Percentiles rank a stretch among this genome's conserved stretches.
Evolutionary conservation across 768 basidiomycete species (phyloP).

Genomic region (Boletus edulis): DNA sequence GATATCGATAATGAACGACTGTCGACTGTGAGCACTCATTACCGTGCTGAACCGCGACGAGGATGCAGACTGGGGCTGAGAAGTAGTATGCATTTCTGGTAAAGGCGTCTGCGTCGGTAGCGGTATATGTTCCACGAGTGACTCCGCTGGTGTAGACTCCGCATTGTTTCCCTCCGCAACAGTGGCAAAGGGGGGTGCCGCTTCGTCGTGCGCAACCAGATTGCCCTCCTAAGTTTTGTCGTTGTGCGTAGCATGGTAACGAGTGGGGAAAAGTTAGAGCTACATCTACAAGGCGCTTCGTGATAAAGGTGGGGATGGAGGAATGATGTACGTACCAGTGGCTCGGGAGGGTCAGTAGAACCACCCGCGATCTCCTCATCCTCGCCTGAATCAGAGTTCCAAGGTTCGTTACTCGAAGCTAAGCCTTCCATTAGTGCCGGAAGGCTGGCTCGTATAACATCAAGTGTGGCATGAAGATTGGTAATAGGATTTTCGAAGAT

Average conservation of each 20-base stretch:
- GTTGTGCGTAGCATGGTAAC: constrained; percentile 10
- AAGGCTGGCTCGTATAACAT: constrained; percentile 33
- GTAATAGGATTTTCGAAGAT: constrained; percentile 47
- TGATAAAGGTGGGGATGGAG: constrained; percentile 24
- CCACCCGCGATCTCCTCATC: constrained; percentile 23
- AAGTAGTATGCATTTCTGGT: constrained; percentile 6
- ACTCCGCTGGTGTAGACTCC: constrained; percentile 2
- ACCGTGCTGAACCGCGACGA: constrained; percentile 28
- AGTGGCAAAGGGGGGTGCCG: background rate
- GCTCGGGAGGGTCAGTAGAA: constrained; percentile 14
- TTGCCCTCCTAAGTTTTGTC: constrained; percentile 15
- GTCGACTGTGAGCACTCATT: constrained; percentile 19
- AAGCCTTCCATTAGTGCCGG: constrained; percentile 30
- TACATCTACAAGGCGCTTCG: constrained; percentile 28
- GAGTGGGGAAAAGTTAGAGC: constrained; percentile 27
- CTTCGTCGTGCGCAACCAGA: constrained; percentile 5
- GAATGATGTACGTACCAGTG: constrained; percentile 21
- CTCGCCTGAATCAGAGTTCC: constrained; percentile 33
- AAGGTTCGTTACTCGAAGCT: constrained; percentile 5
- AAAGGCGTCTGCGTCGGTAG: background rate
- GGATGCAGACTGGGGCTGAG: constrained; percentile 5
- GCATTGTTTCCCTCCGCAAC: background rate
- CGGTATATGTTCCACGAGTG: background rate
- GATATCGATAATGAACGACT: constrained; percentile 32
- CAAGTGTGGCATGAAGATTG: constrained; percentile 41